Base-by-base conservation (phyloP, 352 stramenopile genomes). In the Phytophthora idaei region DNA sequence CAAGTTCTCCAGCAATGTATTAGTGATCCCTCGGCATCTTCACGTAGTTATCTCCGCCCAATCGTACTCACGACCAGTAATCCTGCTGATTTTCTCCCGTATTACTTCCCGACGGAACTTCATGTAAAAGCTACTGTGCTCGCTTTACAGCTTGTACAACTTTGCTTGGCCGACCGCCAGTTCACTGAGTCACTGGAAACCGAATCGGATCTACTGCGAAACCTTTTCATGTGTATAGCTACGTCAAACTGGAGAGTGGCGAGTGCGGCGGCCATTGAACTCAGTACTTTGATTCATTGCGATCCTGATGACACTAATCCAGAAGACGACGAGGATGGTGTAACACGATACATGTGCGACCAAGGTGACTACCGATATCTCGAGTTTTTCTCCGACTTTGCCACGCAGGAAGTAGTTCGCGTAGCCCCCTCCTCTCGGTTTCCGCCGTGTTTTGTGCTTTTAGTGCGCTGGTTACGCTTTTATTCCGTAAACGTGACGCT, bases 401-500 rank as follows among this genome's bases (percentile, higher is more conserved):
- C 54, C 15, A 32, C 27, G 6, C 64, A 64, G 11, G 29, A 32
- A 6, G n/a, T 44, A 0, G 53, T 59, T 53, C n/a, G 6, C 9
- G 8, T 68, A n/a, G 49, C 51, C 14, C 58, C 64, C 9, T 12
- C 51, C 1, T 66, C 44, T 34, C 31, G 51, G 7, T 67, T 76
- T 3, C 63, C 73, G 2, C 48, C 65, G 9, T 55, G 56, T n/a
- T 80, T 76, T 31, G 25, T 76, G 10, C 37, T 80, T 12, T 60
- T 78, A 14, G 15, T 57, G 2, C 42, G 51, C 8, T 80, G 73
- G 73, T 11, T 76, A 12, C 69, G 58, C 5, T 80, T 71, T 52
- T 80, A 76, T 37, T 70, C 70, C 2, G 51, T 59, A 11, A 73
- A 78, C 32, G 60, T 76, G 15, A 36, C 28, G 28, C 28, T 77